Base-by-base conservation (phyloP, 176 grass and related monocot species). In the Eleusine indica region DNA sequence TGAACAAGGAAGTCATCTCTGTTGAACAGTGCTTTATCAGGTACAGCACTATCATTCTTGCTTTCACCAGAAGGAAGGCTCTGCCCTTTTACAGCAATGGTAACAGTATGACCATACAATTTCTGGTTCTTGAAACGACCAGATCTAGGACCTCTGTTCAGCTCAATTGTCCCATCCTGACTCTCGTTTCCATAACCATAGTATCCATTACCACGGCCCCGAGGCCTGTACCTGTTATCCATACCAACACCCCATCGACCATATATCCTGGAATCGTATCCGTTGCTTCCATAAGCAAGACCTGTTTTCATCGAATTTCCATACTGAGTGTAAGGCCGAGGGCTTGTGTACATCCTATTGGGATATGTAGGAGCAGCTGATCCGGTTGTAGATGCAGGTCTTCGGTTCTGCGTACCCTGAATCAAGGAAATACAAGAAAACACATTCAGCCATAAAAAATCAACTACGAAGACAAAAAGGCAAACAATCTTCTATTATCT, bases 81-180 rank as follows among this genome's bases (percentile, higher is more conserved):
- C 69, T 93, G 90, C 19, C 82, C 90, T 87, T 95, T 95, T 51
- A 89, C 82, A 80, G 88, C 92, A 76, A 95, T 87, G 19, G 91
- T 91, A 73, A 91, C 78, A 35, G 73, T 69, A 79, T 92, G 89
- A 44, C 95, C 92, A 76, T 89, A 76, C 47, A 86, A 60, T 63
- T 93, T 95, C 62, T 89, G 92, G 86, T 88, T 95, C 83, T 91
- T 98, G 72, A 91, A 95, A 82, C 81, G 86, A 11, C 95, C 91
- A 30, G 92, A 92, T 49, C 95, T 86, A 54, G 95, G 95, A 49
- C 95, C 95, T 75, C 92, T 94, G 82, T 98, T 98, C 58, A 95
- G 75, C 83, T 98, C 95, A 72, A 83, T 90, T 57, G 92, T 91
- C 42, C 95, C 92, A 84, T 93, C 92, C 73, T 98, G 90, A 70